Conservation (phyloP, 345 rosid genomes). For the Camelina neglecta region DNA sequence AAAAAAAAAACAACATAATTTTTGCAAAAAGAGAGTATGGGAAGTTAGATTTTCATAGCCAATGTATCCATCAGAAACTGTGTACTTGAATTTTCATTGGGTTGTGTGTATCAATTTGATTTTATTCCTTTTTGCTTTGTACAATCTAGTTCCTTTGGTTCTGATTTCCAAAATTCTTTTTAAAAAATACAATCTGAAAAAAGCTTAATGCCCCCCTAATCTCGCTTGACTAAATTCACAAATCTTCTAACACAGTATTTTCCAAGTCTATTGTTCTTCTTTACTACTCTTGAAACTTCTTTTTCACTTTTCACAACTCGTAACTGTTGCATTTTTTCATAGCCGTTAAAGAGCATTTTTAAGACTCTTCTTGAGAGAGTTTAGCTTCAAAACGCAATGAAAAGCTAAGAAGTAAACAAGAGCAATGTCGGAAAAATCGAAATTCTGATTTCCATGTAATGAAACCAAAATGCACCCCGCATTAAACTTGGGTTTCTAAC, state of each 20-base stretch:
- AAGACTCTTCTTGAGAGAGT: conserved; percentile 5
- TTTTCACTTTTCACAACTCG: conserved; percentile 8
- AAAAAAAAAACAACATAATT: neutral
- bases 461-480: conserved; percentile 33
- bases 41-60: conserved; percentile 23
- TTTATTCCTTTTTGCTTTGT: conserved; percentile 36
- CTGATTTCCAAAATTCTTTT: conserved; percentile 2
- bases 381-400: conserved; percentile 21
- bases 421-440: neutral
- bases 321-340: conserved; percentile 12
- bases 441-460: conserved; percentile 29
- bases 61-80: conserved; percentile 37
- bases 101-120: conserved; percentile 15
- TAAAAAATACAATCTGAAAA: neutral
- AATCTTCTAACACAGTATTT: neutral
- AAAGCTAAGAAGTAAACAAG: neutral
- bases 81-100: conserved; percentile 38
- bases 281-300: neutral
- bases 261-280: neutral
- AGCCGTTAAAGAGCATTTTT: conserved; percentile 4
- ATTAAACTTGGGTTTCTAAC: conserved; percentile 34
- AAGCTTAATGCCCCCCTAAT: neutral
- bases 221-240: neutral
- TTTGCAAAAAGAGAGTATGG: conserved; percentile 26
- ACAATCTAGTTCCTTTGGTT: conserved; percentile 5